phyloP scores from a whole-genome alignment of 208 protist genomes.

The Kentomonas sorsogonicus region DNA sequence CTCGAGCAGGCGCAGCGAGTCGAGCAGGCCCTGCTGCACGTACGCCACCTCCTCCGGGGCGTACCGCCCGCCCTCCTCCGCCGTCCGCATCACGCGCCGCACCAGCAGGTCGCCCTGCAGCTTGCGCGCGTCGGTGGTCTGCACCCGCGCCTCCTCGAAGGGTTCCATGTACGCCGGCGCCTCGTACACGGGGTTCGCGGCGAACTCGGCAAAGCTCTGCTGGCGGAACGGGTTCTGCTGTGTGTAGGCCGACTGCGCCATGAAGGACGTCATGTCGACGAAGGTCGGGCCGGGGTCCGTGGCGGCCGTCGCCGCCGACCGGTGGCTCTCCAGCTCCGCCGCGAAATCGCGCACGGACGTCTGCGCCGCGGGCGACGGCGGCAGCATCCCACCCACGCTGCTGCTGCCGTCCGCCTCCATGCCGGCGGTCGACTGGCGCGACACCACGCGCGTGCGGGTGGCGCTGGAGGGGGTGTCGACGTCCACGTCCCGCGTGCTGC shows the following conservation, averaged over 20 bases:
- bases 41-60: constrained; percentile 19
- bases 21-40: constrained; percentile 18
- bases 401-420: background rate
- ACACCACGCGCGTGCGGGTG: no score
- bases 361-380: no score
- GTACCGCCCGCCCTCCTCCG: constrained; percentile 20
- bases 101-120: constrained; percentile 41
- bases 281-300: background rate
- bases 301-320: background rate
- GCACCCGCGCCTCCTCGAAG: constrained; percentile 21
- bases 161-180: constrained; percentile 21
- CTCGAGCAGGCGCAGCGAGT: constrained; percentile 39
- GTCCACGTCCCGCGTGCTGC: no score
- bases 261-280: constrained; percentile 1
- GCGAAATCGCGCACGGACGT: no score
- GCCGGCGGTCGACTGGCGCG: background rate
- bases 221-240: constrained; percentile 67
- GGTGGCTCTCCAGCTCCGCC: background rate
- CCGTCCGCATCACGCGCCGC: constrained; percentile 29
- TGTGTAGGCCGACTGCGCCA: constrained; percentile 48
- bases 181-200: constrained; percentile 36
- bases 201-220: constrained; percentile 69
- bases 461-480: no score
- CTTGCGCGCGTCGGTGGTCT: constrained; percentile 19
- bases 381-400: background rate